phyloP scores from a whole-genome alignment of 163 green algal genomes.

The Trebouxia gelatinosa region DNA sequence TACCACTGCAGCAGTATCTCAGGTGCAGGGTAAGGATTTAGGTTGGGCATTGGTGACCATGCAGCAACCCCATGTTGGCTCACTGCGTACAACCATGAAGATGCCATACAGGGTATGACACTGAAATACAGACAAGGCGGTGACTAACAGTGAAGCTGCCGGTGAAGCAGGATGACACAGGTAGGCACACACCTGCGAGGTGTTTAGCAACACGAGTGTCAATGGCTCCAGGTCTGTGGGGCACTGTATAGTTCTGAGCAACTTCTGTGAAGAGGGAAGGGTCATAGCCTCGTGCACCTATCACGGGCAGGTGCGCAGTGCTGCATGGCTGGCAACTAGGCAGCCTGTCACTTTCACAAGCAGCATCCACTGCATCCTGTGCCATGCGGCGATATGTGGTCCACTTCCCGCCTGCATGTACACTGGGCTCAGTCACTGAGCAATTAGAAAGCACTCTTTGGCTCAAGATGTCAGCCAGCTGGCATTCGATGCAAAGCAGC shows the following conservation, averaged over 20 bases:
- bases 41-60: too few relatives aligned
- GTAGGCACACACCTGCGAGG: slow-evolving; percentile 49
- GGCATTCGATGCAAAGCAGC: too few relatives aligned
- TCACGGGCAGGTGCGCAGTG: slow-evolving; percentile 60
- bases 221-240: slow-evolving; percentile 68
- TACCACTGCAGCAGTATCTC: too few relatives aligned
- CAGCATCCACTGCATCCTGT: slow-evolving; percentile 81
- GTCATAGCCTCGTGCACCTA: slow-evolving; percentile 63
- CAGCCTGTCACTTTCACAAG: slow-evolving; percentile 41
- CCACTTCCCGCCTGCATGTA: slow-evolving; percentile 89
- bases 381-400: slow-evolving; percentile 97
- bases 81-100: too few relatives aligned
- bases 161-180: neutral
- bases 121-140: too few relatives aligned
- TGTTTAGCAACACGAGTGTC: slow-evolving; percentile 70
- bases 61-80: too few relatives aligned
- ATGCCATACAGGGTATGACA: too few relatives aligned
- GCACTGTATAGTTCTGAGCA: slow-evolving; percentile 74
- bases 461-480: too few relatives aligned
- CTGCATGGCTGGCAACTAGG: slow-evolving; percentile 34
- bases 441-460: slow-evolving; percentile 59
- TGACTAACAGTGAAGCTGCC: too few relatives aligned
- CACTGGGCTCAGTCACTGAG: neutral
- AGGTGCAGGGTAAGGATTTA: too few relatives aligned
- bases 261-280: slow-evolving; percentile 73